These are phyloP conservation scores for Penicillium angulare DNA, from an alignment of 495 filamentous ascomycete genomes.

Conservation along the genomic window DNA sequence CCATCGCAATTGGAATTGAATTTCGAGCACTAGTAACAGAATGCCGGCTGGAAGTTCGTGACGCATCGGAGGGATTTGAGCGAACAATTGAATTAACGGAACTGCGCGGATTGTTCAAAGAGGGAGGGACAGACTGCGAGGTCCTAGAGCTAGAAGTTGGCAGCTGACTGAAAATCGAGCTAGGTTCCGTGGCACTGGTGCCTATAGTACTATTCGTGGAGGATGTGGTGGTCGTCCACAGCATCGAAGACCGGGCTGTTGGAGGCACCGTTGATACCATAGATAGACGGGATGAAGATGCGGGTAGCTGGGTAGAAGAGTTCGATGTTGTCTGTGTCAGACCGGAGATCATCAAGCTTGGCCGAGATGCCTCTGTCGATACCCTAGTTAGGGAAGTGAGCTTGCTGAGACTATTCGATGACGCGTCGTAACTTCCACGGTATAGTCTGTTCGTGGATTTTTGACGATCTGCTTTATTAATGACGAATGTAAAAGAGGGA, in stretches of 20 bases:
- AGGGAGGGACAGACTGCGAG: not conserved
- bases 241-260: slow-evolving; percentile 10
- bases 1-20: too few species aligned
- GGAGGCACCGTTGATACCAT: not conserved
- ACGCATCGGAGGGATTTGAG: not conserved
- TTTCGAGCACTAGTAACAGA: not conserved
- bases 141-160: not conserved
- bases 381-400: slow-evolving; percentile 6
- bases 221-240: slow-evolving; percentile 10
- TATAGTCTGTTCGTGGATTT: slow-evolving; percentile 1
- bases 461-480: slow-evolving; percentile 14
- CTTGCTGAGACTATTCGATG: slow-evolving; percentile 10
- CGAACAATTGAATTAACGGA: not conserved
- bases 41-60: not conserved
- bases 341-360: slow-evolving; percentile 5
- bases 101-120: not conserved
- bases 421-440: slow-evolving; percentile 7
- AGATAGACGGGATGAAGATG: not conserved
- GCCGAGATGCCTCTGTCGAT: slow-evolving; percentile 6
- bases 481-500: slow-evolving; percentile 22
- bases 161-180: slow-evolving; percentile 1
- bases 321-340: not conserved
- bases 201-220: not conserved
- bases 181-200: not conserved
- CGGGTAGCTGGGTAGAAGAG: not conserved